Evolutionary conservation across 345 rosid species (phyloP), one percentile per base, ranked within the genome.

Genomic region (Bruguiera parviflora): DNA sequence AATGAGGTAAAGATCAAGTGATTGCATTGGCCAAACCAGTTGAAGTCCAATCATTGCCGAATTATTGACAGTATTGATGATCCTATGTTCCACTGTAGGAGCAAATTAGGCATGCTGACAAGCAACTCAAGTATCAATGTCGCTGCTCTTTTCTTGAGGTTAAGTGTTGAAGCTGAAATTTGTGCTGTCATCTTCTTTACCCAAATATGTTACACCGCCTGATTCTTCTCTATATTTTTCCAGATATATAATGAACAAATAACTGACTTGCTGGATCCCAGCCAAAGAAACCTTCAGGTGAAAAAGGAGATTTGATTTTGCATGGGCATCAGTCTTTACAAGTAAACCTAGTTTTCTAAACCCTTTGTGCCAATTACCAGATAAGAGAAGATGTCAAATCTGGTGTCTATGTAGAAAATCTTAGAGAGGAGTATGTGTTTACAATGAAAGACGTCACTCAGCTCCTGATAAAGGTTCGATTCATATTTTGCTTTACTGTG

Each of bases 191-290:
- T 39, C 21, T 63, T 53, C n/a, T 47, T 57, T 15, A 32, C 29
- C 29, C 27, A 56, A 61, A 31, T 31, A 64, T 46, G 39, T 71
- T 55, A 2, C 63, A 2, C 24, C 13, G 29, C 31, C 63, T 71
- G 72, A 47, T 70, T 69, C 61, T 75, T 52, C 43, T 51, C 35
- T 81, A 63, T 78, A 11, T 51, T 73, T 60, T 76, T 82, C 79
- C 87, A 96, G 98, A 96, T 96, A 61, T 96, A 96, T 79, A 96
- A 96, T 67, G 98, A 96, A 80, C 99, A 96, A 82, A 92, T 96
- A 71, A 90, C 99, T 22, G 96, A 96, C 85, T 83, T 96, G 80
- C 65, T 96, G 79, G 95, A 96, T 80, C 98, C 96, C 58, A 90
- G 71, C 83, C 97, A 89, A 73, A 80, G 79, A 73, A 96, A 87